Percentiles rank a stretch among this genome's conserved stretches.
Evolutionary conservation across 768 basidiomycete genomes (phyloP).

Genomic region (Wakefieldia striispora): DNA sequence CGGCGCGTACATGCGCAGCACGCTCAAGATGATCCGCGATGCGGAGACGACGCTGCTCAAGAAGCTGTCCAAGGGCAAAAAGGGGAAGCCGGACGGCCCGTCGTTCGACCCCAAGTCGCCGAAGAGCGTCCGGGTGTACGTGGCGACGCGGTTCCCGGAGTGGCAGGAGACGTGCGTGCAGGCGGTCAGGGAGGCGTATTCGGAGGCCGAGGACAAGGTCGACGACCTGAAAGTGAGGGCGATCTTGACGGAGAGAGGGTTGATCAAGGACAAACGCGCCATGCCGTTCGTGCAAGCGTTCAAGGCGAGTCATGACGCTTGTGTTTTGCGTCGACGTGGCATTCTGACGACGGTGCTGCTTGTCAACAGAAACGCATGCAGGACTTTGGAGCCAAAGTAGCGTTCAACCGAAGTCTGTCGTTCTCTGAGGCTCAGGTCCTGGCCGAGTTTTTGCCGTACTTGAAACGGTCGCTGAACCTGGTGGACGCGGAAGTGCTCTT

Average conservation of each 20-base stretch:
- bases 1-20: slow-evolving; percentile 81
- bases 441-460: slow-evolving; percentile 68
- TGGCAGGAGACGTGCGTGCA: slow-evolving; percentile 90
- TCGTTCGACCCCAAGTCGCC: slow-evolving; percentile 82
- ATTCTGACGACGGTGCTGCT: slow-evolving; percentile 2
- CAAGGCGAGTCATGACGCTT: slow-evolving; percentile 56
- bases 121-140: slow-evolving; percentile 85
- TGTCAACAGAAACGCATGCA: slow-evolving; percentile 77
- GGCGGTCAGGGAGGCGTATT: slow-evolving; percentile 67
- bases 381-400: slow-evolving; percentile 69
- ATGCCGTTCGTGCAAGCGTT: slow-evolving; percentile 95
- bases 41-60: slow-evolving; percentile 78
- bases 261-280: slow-evolving; percentile 92
- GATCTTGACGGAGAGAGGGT: slow-evolving; percentile 61
- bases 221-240: slow-evolving; percentile 81
- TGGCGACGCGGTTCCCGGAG: slow-evolving; percentile 85
- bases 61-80: slow-evolving; percentile 77
- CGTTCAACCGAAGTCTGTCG: slow-evolving; percentile 78
- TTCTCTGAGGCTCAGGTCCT: slow-evolving; percentile 83
- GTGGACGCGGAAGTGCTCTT: slow-evolving; percentile 68
- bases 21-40: slow-evolving; percentile 90
- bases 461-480: slow-evolving; percentile 73
- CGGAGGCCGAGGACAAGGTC: slow-evolving; percentile 44
- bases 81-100: slow-evolving; percentile 45
- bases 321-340: background rate